phyloP scores from a whole-genome alignment of 306 rosid species.

The Ziziphus jujuba region DNA sequence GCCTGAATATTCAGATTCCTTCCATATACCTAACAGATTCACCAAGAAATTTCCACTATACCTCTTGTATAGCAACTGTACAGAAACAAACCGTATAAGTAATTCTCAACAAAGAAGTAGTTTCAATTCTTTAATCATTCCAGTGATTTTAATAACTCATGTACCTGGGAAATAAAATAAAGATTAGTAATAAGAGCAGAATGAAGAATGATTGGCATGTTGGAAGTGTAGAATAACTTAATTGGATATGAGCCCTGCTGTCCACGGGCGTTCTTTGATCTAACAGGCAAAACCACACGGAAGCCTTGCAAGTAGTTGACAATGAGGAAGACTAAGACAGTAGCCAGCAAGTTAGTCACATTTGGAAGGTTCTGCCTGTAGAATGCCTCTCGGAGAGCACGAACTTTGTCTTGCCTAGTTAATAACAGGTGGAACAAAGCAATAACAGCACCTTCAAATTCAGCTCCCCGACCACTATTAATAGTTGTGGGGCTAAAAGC shows the following conservation, averaged over 20 bases:
- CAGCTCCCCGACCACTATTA: slow-evolving; percentile 91
- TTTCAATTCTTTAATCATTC: neutral
- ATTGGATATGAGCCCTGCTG: slow-evolving; percentile 95
- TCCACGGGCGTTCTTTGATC: slow-evolving; percentile 89
- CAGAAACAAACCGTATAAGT: neutral
- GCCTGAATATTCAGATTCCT: slow-evolving; percentile 89
- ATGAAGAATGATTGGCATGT: slow-evolving; percentile 97
- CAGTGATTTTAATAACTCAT: too few species aligned
- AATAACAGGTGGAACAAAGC: slow-evolving; percentile 82
- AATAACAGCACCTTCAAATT: slow-evolving; percentile 90
- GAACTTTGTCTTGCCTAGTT: slow-evolving; percentile 75
- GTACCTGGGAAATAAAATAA: slow-evolving; percentile 94
- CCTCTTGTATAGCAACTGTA: slow-evolving; percentile 73
- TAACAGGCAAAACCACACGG: slow-evolving; percentile 89
- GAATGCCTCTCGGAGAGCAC: slow-evolving; percentile 86
- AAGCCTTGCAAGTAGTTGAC: slow-evolving; percentile 94
- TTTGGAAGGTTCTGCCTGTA: slow-evolving; percentile 93
- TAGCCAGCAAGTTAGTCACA: slow-evolving; percentile 84
- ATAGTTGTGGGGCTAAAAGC: slow-evolving; percentile 92
- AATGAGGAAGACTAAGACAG: slow-evolving; percentile 71
- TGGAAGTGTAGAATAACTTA: slow-evolving; percentile 89
- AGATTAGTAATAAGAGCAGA: slow-evolving; percentile 91
- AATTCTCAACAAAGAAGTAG: neutral
- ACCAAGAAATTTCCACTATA: slow-evolving; percentile 81
- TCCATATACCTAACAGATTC: slow-evolving; percentile 90